These are phyloP conservation scores for Pseudonectria buxi DNA, from an alignment of 2,329 filamentous ascomycete genomes.

Conservation along the genomic window DNA sequence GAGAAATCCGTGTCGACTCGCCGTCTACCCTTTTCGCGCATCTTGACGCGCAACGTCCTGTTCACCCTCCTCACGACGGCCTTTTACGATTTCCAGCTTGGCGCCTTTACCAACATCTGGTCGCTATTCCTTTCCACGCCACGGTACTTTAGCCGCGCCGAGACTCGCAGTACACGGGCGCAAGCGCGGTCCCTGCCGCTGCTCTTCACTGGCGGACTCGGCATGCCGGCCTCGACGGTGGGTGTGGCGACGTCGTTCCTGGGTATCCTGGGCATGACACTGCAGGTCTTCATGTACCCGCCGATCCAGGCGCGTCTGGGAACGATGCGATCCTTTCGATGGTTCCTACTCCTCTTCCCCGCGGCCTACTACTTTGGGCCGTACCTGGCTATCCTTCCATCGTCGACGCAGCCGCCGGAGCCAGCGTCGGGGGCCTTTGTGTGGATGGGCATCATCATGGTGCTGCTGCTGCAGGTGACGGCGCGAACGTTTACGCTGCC, in stretches of 20 bases:
- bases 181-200: conserved; percentile 34
- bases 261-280: conserved; percentile 59
- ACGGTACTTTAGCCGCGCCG: conserved; percentile 31
- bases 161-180: conserved; percentile 14
- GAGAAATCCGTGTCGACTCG: conserved; percentile 7
- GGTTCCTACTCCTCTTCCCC: conserved; percentile 60
- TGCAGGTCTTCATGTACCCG: conserved; percentile 65
- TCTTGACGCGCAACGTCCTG: conserved; percentile 43
- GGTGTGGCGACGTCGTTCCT: conserved; percentile 64
- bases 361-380: conserved; percentile 61
- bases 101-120: conserved; percentile 62
- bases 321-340: conserved; percentile 59
- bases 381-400: conserved; percentile 58
- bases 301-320: conserved; percentile 57
- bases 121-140: conserved; percentile 64
- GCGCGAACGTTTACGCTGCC: conserved; percentile 63
- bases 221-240: conserved; percentile 59
- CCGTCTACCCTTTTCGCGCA: conserved; percentile 32
- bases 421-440: conserved; percentile 44
- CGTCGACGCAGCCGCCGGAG: conserved; percentile 32
- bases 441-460: conserved; percentile 55
- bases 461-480: conserved; percentile 62
- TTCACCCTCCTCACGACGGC: conserved; percentile 55
- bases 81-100: conserved; percentile 64
- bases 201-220: conserved; percentile 59